Base-by-base conservation (phyloP, 2,329 filamentous ascomycete species). In the Alternaria dauci region DNA sequence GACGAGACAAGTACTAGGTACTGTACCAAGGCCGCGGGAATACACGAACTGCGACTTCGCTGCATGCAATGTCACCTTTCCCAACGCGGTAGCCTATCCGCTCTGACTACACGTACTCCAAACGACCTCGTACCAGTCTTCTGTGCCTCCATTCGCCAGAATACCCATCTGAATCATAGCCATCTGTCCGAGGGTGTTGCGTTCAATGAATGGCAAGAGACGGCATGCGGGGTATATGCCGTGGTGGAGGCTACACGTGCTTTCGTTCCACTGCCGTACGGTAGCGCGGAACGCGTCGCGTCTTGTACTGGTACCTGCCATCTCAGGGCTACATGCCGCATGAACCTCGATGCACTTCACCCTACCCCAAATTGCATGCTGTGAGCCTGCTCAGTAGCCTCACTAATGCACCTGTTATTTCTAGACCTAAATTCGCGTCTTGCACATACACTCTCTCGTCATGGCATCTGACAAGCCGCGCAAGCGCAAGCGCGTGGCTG, bases 61-160 rank as follows among this genome's bases (percentile, higher is more conserved):
- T 42, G 2, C 12, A 11, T 32, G 25, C 8, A 12, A 23, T 11
- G 14, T 23, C 23, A 48, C 41, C 51, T 55, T 63, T 32, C 60
- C 55, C 47, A 52, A 42, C 38, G 5, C 12, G 23, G 61, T 34
- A 62, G 6, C 14, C 23, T 56, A 63, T 51, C 58, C 51, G 51
- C 54, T 16, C 30, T 16, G 20, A 18, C 44, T 44, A 26, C 8
- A 32, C 46, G 28, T 44, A n/a, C 38, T 44, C 14, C 1, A 14
- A 56, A 16, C 5, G 25, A 16, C 2, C 16, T 25, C 20, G 23
- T 25, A 5, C 18, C 14, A 39, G 4, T 3, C 25, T 28, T 23
- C n/a, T 30, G 12, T 16, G 8, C 2, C 30, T 50, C 2, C 12
- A n/a, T 18, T 41, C 18, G 11, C 30, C 3, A 39, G 0, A 28